Evolutionary conservation across 208 protist species (phyloP).

Genomic region (Leishmania braziliensis): DNA sequence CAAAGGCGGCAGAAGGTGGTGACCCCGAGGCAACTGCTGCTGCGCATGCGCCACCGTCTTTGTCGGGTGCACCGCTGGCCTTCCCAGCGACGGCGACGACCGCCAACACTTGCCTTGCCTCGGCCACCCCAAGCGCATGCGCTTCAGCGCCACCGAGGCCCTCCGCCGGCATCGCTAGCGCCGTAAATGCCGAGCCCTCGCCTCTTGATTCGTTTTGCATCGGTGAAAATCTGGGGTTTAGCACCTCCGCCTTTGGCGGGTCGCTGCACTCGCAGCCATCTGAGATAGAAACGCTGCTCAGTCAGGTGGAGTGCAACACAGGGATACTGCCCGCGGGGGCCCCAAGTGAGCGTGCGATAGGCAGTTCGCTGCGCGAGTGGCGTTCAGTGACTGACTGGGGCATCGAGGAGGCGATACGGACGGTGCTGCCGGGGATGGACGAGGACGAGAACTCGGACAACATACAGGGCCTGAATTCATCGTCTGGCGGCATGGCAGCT

Average conservation of each 20-base stretch:
- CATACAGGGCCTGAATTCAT: conserved; percentile 14
- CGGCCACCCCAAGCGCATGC: not conserved
- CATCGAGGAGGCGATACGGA: conserved; percentile 35
- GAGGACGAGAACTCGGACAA: conserved; percentile 36
- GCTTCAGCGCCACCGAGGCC: not conserved
- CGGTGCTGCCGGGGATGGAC: conserved; percentile 36
- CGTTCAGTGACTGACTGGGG: conserved; percentile 31
- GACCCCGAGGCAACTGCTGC: not conserved
- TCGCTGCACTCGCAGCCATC: conserved; percentile 20
- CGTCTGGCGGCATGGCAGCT: conserved; percentile 11
- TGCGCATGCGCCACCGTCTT: conserved; percentile 2
- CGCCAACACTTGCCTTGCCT: not conserved
- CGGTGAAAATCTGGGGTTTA: conserved; percentile 25
- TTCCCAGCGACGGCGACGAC: conserved; percentile 9
- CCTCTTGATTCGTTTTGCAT: conserved; percentile 19
- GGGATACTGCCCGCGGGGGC: conserved; percentile 1
- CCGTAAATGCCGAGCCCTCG: not conserved
- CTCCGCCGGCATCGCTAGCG: not conserved
- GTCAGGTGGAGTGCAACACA: conserved; percentile 32
- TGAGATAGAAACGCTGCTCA: conserved; percentile 33
- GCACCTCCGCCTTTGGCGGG: conserved; percentile 23
- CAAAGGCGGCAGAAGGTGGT: not conserved
- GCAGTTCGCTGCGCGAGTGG: conserved; percentile 29
- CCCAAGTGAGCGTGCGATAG: conserved; percentile 13
- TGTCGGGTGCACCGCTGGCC: conserved; percentile 3